Evolutionary conservation across 345 rosid genomes (phyloP).

Genomic region (Brassica juncea): DNA sequence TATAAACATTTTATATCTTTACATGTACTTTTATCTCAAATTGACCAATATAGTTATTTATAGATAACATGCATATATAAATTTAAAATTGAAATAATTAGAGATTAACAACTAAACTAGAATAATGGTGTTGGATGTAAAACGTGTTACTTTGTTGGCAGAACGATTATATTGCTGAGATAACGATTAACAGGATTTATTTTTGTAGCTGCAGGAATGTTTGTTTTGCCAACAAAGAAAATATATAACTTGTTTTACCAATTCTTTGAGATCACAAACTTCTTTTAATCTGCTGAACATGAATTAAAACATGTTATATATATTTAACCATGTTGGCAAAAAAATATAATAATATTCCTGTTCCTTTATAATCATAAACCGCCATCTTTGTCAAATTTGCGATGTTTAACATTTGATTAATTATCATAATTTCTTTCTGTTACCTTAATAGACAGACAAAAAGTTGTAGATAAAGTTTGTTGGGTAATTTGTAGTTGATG

Average conservation of each 20-base stretch:
- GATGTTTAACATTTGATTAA: neutral
- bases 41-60: no score
- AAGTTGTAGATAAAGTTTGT: conserved; percentile 5
- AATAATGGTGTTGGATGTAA: neutral
- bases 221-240: no score
- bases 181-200: no score
- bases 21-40: no score
- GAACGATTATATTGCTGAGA: no score
- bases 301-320: neutral
- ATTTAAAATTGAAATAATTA: no score
- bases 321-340: neutral
- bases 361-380: neutral
- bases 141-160: neutral
- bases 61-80: neutral
- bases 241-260: no score
- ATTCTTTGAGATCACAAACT: no score
- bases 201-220: no score
- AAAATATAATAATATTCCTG: neutral
- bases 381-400: neutral
- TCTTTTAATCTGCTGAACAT: no score
- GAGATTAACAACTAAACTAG: no score
- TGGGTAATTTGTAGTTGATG: conserved; percentile 4
- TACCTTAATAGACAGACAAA: no score
- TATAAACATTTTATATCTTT: neutral
- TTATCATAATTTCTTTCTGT: neutral